Evolutionary conservation across 2,329 filamentous ascomycete genomes (phyloP).

Genomic region (Decorospora gaudefroyi): DNA sequence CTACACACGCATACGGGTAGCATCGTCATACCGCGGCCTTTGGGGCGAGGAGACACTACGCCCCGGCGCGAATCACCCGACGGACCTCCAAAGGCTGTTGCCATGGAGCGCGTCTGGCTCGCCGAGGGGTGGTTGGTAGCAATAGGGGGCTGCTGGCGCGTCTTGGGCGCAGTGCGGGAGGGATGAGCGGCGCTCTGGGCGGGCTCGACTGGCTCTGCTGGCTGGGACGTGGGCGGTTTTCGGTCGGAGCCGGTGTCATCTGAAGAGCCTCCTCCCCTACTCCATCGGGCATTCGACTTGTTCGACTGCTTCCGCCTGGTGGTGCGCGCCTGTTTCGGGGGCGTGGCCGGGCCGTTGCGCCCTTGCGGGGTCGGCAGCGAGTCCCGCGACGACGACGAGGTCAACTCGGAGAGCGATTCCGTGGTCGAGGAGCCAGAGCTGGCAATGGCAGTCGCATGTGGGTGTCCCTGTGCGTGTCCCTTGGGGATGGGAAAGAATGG

Average conservation of each 20-base stretch:
- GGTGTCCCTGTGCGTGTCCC: conserved; percentile 27
- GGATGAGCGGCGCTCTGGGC: conserved; percentile 21
- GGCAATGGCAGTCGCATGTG: conserved; percentile 37
- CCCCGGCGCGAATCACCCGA: conserved; percentile 50
- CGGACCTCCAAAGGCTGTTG: conserved; percentile 44
- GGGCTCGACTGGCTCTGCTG: conserved; percentile 25
- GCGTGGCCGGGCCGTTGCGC: conserved; percentile 30
- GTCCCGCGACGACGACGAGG: conserved; percentile 38
- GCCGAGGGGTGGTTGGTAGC: conserved; percentile 21
- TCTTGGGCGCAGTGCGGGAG: conserved; percentile 25
- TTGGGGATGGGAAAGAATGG: conserved; percentile 16
- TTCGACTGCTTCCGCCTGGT: conserved; percentile 35
- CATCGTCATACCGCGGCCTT: conserved; percentile 48
- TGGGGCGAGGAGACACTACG: conserved; percentile 51
- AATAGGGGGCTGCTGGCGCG: conserved; percentile 21
- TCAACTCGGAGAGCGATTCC: conserved; percentile 36
- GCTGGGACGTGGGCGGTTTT: conserved; percentile 29
- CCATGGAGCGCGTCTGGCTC: conserved; percentile 42
- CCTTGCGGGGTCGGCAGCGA: conserved; percentile 33
- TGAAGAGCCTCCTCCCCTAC: conserved; percentile 33
- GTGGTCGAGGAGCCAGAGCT: conserved; percentile 33
- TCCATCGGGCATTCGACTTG: conserved; percentile 37
- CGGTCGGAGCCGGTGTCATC: conserved; percentile 36
- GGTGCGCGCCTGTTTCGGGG: conserved; percentile 36
- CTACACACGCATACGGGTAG: conserved; percentile 5